These are phyloP conservation scores for Sarocladium brachiariae DNA, from an alignment of 2,329 filamentous ascomycete species.

Conservation along the genomic window DNA sequence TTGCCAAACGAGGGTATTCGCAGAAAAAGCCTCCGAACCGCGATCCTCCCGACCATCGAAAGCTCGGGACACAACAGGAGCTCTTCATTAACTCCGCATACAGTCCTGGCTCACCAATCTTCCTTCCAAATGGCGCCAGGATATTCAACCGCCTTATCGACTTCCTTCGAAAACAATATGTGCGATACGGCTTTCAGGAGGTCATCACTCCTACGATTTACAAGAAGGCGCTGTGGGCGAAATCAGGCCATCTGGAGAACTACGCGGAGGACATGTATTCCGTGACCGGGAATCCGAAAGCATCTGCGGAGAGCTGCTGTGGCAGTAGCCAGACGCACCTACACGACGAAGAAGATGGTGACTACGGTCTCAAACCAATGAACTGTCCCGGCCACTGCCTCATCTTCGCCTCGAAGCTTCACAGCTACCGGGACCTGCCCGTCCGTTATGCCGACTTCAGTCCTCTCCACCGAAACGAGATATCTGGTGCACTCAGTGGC, in stretches of 20 bases:
- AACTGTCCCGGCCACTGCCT: conserved; percentile 88
- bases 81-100: conserved; percentile 74
- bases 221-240: conserved; percentile 80
- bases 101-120: conserved; percentile 79
- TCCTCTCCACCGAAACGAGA: conserved; percentile 78
- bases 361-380: conserved; percentile 86
- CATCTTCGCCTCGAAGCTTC: conserved; percentile 66
- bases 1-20: background rate
- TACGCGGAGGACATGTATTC: conserved; percentile 92
- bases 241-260: conserved; percentile 81
- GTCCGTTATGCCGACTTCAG: conserved; percentile 84
- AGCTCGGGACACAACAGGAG: conserved; percentile 58
- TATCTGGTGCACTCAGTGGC: conserved; percentile 73
- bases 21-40: background rate
- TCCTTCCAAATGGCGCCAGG: conserved; percentile 72
- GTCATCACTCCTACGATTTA: conserved; percentile 88
- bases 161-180: conserved; percentile 78
- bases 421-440: conserved; percentile 74
- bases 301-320: conserved; percentile 15
- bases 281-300: conserved; percentile 49
- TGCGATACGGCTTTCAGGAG: conserved; percentile 78
- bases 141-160: conserved; percentile 78
- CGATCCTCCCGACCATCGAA: conserved; percentile 49
- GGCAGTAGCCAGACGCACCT: background rate
- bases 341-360: conserved; percentile 54